Evolutionary conservation across 1,139 yeast genomes (phyloP).

Genomic region (Saccharomyces hybrid): DNA sequence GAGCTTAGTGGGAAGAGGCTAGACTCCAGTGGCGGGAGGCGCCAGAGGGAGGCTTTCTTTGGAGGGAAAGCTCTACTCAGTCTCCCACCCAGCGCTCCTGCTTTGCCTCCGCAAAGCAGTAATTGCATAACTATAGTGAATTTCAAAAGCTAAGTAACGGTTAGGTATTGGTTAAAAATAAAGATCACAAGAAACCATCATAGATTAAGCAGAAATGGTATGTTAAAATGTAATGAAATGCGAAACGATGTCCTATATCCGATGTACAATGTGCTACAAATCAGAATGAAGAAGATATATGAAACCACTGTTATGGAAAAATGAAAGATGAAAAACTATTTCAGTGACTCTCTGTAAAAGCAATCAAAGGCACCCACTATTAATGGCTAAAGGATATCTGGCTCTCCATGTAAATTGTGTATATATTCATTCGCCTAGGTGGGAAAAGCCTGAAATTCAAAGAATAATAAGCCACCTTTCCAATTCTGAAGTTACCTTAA

Average conservation of each 20-base stretch:
- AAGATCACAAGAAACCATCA: conserved; percentile 10
- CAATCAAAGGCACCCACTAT: neutral
- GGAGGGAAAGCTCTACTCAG: neutral
- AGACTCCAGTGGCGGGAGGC: neutral
- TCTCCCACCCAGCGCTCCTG: neutral
- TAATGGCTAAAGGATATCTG: neutral
- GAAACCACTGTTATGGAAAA: too few species aligned
- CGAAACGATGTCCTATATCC: neutral
- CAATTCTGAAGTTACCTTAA: neutral
- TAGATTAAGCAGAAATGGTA: conserved; percentile 28
- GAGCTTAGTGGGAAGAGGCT: too few species aligned
- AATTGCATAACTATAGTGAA: neutral
- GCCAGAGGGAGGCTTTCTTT: neutral
- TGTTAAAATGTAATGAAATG: conserved; percentile 9
- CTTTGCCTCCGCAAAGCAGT: conserved; percentile 1
- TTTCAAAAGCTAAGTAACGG: neutral
- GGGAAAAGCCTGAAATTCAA: neutral
- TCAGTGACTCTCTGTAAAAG: neutral
- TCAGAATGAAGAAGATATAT: neutral
- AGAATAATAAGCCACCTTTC: neutral
- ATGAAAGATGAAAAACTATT: neutral
- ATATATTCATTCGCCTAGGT: neutral
- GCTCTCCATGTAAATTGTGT: neutral
- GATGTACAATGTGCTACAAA: neutral
- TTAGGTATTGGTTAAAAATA: neutral